phyloP scores from a whole-genome alignment of 2,329 filamentous ascomycete species.

The Verticillium longisporum region DNA sequence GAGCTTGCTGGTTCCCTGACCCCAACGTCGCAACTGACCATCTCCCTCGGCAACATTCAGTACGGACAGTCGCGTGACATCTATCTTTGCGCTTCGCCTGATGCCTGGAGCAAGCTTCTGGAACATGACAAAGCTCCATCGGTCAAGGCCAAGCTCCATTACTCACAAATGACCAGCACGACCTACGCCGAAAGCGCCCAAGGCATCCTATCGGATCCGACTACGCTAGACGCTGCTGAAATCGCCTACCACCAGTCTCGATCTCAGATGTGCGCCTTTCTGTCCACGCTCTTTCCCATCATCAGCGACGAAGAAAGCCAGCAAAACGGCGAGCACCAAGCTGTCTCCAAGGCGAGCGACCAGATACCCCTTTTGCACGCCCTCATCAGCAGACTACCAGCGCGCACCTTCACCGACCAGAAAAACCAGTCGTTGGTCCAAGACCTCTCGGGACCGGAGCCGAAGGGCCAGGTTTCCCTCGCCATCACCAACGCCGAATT shows the following conservation, averaged over 20 bases:
- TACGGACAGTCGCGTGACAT: constrained; percentile 56
- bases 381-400: constrained; percentile 27
- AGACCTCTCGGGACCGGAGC: constrained; percentile 37
- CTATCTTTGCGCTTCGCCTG: constrained; percentile 25
- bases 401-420: constrained; percentile 24
- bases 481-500: constrained; percentile 31
- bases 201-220: constrained; percentile 5
- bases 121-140: background rate
- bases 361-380: constrained; percentile 16
- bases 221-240: constrained; percentile 15
- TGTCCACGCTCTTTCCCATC: constrained; percentile 37
- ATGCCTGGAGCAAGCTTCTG: background rate
- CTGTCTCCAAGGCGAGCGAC: background rate
- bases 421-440: constrained; percentile 38
- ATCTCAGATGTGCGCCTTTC: constrained; percentile 39
- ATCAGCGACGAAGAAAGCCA: constrained; percentile 27
- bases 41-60: constrained; percentile 45
- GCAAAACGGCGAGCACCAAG: background rate
- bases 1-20: constrained; percentile 10
- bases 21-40: constrained; percentile 19
- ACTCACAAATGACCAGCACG: constrained; percentile 11
- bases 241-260: constrained; percentile 47
- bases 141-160: constrained; percentile 6
- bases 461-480: constrained; percentile 42
- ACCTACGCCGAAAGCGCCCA: constrained; percentile 3